phyloP scores from a whole-genome alignment of 495 filamentous ascomycete species.

The Hyaloscypha variabilis region DNA sequence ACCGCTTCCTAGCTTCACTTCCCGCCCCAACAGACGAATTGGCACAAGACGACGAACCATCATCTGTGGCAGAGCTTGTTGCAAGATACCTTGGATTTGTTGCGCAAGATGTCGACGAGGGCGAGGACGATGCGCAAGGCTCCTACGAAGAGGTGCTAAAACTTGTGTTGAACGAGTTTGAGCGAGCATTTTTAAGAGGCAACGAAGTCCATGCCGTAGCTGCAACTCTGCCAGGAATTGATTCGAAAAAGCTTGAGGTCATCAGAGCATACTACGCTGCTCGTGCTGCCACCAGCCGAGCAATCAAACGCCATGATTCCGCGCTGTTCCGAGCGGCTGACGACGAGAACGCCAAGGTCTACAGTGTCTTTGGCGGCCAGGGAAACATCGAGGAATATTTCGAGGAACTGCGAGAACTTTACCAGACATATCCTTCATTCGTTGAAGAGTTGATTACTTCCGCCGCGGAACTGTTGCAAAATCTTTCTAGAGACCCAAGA shows the following conservation, averaged over 20 bases:
- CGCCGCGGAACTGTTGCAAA: slow-evolving; percentile 80
- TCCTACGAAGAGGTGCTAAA: slow-evolving; percentile 87
- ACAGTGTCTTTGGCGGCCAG: slow-evolving; percentile 96
- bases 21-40: slow-evolving; percentile 93
- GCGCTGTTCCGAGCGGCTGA: slow-evolving; percentile 87
- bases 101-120: slow-evolving; percentile 82
- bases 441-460: slow-evolving; percentile 80
- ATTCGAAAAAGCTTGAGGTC: slow-evolving; percentile 84
- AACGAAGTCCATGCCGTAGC: slow-evolving; percentile 95
- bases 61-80: slow-evolving; percentile 86
- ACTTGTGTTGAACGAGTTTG: slow-evolving; percentile 89
- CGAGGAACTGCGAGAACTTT: slow-evolving; percentile 90
- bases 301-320: slow-evolving; percentile 87
- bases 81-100: slow-evolving; percentile 90
- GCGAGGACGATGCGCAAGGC: slow-evolving; percentile 84
- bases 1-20: slow-evolving; percentile 79
- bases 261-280: slow-evolving; percentile 89
- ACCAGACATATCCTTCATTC: slow-evolving; percentile 86
- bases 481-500: slow-evolving; percentile 79
- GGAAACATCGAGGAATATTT: slow-evolving; percentile 99
- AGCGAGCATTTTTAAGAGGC: slow-evolving; percentile 88
- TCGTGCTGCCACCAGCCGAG: slow-evolving; percentile 76
- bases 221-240: slow-evolving; percentile 82
- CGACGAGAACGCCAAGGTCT: slow-evolving; percentile 76
- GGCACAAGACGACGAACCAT: slow-evolving; percentile 96